Percentiles rank a stretch among this genome's conserved stretches.
These are phyloP conservation scores for Clathrus columnatus DNA, from an alignment of 768 basidiomycete species.

Conservation along the genomic window DNA sequence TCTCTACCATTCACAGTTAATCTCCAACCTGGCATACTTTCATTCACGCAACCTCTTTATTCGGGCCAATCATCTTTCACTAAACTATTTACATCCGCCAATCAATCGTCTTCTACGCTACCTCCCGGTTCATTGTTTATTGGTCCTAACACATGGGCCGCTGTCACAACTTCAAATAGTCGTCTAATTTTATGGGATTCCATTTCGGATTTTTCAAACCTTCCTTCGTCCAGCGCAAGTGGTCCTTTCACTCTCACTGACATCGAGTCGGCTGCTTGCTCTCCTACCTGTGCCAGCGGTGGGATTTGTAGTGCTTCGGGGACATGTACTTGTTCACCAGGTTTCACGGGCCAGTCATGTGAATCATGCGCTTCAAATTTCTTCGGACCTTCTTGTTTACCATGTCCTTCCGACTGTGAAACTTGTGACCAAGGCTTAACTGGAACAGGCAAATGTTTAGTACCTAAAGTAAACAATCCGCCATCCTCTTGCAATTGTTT, in stretches of 20 bases:
- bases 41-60: slow-evolving; percentile 56
- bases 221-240: slow-evolving; percentile 35
- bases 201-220: slow-evolving; percentile 63
- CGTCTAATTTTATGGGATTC: slow-evolving; percentile 73
- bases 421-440: slow-evolving; percentile 73
- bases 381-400: slow-evolving; percentile 64
- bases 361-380: slow-evolving; percentile 67
- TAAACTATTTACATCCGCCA: slow-evolving; percentile 42
- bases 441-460: slow-evolving; percentile 67
- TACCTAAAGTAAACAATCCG: slow-evolving; percentile 36
- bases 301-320: slow-evolving; percentile 67
- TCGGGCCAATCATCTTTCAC: slow-evolving; percentile 57
- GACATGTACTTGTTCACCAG: slow-evolving; percentile 60
- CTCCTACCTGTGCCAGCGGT: slow-evolving; percentile 62
- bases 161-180: slow-evolving; percentile 41
- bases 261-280: slow-evolving; percentile 66
- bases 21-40: slow-evolving; percentile 56
- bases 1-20: slow-evolving; percentile 61
- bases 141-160: slow-evolving; percentile 61
- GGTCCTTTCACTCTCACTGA: slow-evolving; percentile 53
- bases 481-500: slow-evolving; percentile 71
- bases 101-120: slow-evolving; percentile 37
- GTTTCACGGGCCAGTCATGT: slow-evolving; percentile 73
- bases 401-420: slow-evolving; percentile 61
- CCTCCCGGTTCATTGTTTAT: slow-evolving; percentile 55